Percentiles rank a stretch among this genome's conserved stretches.
Evolutionary conservation across 2,329 filamentous ascomycete genomes (phyloP).

Genomic region (Myriosclerotinia curreyana): DNA sequence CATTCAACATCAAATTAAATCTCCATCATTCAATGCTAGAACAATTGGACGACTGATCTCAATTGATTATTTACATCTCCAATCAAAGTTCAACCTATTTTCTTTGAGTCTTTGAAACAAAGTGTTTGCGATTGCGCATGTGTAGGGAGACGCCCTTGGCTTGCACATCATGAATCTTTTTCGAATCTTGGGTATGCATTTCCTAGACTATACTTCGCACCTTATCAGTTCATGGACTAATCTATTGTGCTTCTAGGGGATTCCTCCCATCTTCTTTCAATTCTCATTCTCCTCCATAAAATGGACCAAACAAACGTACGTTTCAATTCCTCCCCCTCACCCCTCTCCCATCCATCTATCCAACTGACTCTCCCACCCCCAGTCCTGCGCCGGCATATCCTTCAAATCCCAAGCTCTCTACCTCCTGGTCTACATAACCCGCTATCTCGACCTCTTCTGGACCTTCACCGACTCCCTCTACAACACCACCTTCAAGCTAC

Average conservation of each 20-base stretch:
- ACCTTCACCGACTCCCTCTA: slow-evolving; percentile 69
- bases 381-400: slow-evolving; percentile 80
- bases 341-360: not conserved
- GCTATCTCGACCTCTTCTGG: slow-evolving; percentile 92
- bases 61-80: not conserved
- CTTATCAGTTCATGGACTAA: slow-evolving; percentile 11
- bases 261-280: slow-evolving; percentile 91
- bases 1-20: slow-evolving; percentile 19
- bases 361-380: slow-evolving; percentile 14
- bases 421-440: slow-evolving; percentile 86
- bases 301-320: slow-evolving; percentile 88
- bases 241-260: slow-evolving; percentile 59
- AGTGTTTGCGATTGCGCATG: slow-evolving; percentile 14
- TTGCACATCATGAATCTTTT: slow-evolving; percentile 64
- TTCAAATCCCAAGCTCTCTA: slow-evolving; percentile 99
- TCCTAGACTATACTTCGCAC: not conserved
- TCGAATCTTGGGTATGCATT: slow-evolving; percentile 56
- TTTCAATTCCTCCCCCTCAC: slow-evolving; percentile 23
- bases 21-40: not conserved
- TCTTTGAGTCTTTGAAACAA: slow-evolving; percentile 3
- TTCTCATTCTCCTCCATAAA: slow-evolving; percentile 93
- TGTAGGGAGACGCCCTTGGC: slow-evolving; percentile 18
- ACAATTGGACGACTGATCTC: slow-evolving; percentile 3
- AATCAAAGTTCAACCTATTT: not conserved
- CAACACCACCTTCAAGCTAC: slow-evolving; percentile 92